Evolutionary conservation across 1,284 basidiomycete species (phyloP).

Genomic region (Cutaneotrichosporon cutaneum): DNA sequence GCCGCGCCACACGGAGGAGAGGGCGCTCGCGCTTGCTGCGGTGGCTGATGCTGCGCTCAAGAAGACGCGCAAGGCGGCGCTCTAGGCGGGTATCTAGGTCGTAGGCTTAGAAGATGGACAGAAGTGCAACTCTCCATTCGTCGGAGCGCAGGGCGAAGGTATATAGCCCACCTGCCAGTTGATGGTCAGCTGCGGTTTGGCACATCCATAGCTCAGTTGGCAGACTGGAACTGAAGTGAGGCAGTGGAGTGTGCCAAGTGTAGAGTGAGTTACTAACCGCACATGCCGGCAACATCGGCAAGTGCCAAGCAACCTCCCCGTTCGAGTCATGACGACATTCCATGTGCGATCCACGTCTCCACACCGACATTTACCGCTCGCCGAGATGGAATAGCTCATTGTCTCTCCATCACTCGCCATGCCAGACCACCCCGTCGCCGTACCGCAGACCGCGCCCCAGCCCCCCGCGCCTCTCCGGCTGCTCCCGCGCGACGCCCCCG

Average conservation of each 20-base stretch:
- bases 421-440: neutral
- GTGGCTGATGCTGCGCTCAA: constrained; percentile 49
- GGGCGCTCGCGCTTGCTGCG: constrained; percentile 24
- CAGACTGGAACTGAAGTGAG: neutral
- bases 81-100: neutral
- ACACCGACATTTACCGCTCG: neutral
- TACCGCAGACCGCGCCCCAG: neutral
- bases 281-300: no score
- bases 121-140: no score
- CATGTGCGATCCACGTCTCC: neutral
- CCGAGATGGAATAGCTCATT: no score
- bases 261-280: no score
- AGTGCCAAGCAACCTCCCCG: no score
- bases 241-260: no score
- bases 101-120: neutral
- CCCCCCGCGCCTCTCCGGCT: neutral
- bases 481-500: neutral
- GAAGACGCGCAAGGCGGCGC: neutral
- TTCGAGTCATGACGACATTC: neutral
- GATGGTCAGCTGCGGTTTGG: no score
- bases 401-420: neutral
- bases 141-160: no score
- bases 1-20: constrained; percentile 58
- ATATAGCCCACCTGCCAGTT: no score
- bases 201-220: neutral